Evolutionary conservation across 768 basidiomycete species (phyloP).

Genomic region (Nidula microcarpa): DNA sequence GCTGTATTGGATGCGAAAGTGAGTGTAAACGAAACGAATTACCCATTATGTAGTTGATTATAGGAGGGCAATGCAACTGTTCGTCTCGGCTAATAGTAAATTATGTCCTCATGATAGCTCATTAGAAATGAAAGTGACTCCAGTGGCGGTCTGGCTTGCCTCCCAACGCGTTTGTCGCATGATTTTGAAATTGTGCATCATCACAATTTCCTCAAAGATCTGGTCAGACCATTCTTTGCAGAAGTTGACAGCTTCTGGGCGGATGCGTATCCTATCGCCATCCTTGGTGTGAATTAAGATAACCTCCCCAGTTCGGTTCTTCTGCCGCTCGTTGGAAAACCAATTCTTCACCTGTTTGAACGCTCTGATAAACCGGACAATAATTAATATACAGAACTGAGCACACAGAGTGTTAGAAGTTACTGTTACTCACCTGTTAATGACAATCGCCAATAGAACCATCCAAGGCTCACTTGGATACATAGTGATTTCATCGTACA

Average conservation of each 20-base stretch:
- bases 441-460: constrained; percentile 52
- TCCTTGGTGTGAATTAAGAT: constrained; percentile 31
- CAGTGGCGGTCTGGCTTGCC: background rate
- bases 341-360: constrained; percentile 64
- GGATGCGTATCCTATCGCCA: constrained; percentile 44
- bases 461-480: constrained; percentile 64
- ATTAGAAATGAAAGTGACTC: too few relatives aligned
- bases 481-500: constrained; percentile 63
- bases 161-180: constrained; percentile 18
- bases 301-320: constrained; percentile 36
- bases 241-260: constrained; percentile 40
- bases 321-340: constrained; percentile 64
- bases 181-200: constrained; percentile 50
- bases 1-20: too few relatives aligned
- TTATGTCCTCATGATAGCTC: too few relatives aligned
- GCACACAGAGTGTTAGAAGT: background rate
- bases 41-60: too few relatives aligned
- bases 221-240: constrained; percentile 59
- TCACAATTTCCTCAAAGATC: constrained; percentile 59
- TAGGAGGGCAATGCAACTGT: too few relatives aligned
- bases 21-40: too few relatives aligned
- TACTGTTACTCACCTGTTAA: constrained; percentile 42
- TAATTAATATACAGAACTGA: background rate
- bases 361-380: constrained; percentile 28
- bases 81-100: too few relatives aligned